A percentile compares a stretch with the other conserved stretches of the same genome.
These are phyloP conservation scores for Ceriops zippeliana DNA, from an alignment of 345 rosid species.

Conservation along the genomic window DNA sequence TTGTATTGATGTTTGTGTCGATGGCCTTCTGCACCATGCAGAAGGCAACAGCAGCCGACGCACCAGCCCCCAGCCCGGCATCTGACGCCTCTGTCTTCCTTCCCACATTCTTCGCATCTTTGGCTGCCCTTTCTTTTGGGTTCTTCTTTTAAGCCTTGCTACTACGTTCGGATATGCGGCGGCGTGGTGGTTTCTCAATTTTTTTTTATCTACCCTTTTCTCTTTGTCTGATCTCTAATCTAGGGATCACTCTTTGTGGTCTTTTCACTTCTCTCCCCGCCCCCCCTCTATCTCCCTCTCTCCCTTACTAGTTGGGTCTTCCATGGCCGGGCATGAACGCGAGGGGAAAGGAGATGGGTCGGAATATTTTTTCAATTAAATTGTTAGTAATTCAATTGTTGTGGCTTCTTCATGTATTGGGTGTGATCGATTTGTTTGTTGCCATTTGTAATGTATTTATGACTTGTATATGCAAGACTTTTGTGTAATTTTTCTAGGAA, in stretches of 20 bases:
- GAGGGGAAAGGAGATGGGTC: not conserved
- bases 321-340: not conserved
- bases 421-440: slow-evolving; percentile 3
- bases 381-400: not conserved
- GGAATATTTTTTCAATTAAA: not conserved
- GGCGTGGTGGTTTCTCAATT: not conserved
- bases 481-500: not conserved
- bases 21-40: slow-evolving; percentile 29
- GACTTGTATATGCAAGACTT: not conserved
- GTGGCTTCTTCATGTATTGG: not conserved
- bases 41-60: slow-evolving; percentile 34
- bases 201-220: not conserved
- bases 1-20: slow-evolving; percentile 24
- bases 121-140: slow-evolving; percentile 38
- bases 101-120: slow-evolving; percentile 37
- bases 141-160: slow-evolving; percentile 22
- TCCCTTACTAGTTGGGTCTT: not conserved
- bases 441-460: not conserved
- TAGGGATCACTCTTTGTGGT: not conserved
- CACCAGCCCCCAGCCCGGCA: slow-evolving; percentile 41
- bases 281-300: too few relatives aligned
- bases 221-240: not conserved
- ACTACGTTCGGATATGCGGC: too few relatives aligned
- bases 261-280: not conserved
- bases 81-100: slow-evolving; percentile 38